phyloP scores from a whole-genome alignment of 2,329 filamentous ascomycete genomes.

The Xylaria arbuscula region DNA sequence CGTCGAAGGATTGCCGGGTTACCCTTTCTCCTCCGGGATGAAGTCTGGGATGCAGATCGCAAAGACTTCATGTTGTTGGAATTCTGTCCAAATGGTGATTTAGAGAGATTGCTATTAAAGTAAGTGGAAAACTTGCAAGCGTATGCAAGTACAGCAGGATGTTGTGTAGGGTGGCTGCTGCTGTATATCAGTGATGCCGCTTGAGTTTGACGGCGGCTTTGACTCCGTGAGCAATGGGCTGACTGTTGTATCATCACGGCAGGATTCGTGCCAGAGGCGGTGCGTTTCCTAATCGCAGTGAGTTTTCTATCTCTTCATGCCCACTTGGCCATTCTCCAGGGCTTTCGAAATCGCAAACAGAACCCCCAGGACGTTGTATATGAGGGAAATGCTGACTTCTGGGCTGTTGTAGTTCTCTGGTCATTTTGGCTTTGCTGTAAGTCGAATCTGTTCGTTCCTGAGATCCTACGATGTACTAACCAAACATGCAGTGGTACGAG shows the following conservation, averaged over 20 bases:
- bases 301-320: background rate
- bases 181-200: background rate
- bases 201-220: background rate
- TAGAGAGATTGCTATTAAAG: slow-evolving; percentile 29
- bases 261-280: background rate
- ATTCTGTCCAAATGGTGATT: slow-evolving; percentile 36
- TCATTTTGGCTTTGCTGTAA: slow-evolving; percentile 43
- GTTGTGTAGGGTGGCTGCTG: background rate
- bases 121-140: slow-evolving; percentile 6
- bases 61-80: slow-evolving; percentile 39
- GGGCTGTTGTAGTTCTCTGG: slow-evolving; percentile 40
- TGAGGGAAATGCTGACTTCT: background rate
- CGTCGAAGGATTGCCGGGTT: too few species aligned
- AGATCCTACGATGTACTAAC: background rate
- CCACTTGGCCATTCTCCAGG: background rate
- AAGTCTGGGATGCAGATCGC: background rate
- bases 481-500: slow-evolving; percentile 38
- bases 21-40: too few species aligned
- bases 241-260: background rate
- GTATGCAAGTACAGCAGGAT: background rate
- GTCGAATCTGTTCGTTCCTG: slow-evolving; percentile 19
- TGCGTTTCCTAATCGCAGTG: slow-evolving; percentile 28
- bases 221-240: background rate
- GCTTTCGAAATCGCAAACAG: background rate
- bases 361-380: too few species aligned